A percentile compares a stretch with the other conserved stretches of the same genome.
phyloP scores from a whole-genome alignment of 495 filamentous ascomycete species.

The Pyrenula massariospora region DNA sequence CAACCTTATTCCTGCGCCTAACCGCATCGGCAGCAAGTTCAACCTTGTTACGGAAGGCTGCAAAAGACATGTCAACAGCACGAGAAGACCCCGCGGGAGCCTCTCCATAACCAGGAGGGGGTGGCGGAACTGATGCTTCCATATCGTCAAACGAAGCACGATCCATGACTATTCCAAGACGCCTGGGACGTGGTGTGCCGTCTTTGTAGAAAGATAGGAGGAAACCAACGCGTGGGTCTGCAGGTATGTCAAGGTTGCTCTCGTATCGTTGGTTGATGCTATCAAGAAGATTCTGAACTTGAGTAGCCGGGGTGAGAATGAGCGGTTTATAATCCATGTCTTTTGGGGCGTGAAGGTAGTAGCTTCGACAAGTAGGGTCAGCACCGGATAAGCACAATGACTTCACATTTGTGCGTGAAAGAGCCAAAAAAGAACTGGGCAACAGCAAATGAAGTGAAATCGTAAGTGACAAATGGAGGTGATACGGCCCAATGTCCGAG shows the following conservation, averaged over 20 bases:
- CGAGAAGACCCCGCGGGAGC: conserved; percentile 1
- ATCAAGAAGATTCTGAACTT: conserved; percentile 46
- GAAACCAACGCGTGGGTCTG: conserved; percentile 34
- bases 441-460: too few species aligned
- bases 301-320: conserved; percentile 49
- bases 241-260: conserved; percentile 36
- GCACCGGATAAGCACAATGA: neutral
- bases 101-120: conserved; percentile 1
- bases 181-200: conserved; percentile 48
- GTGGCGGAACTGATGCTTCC: conserved; percentile 18
- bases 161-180: conserved; percentile 42
- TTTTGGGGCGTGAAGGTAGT: conserved; percentile 48
- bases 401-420: neutral
- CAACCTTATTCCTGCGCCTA: conserved; percentile 30
- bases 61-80: conserved; percentile 18
- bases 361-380: conserved; percentile 30
- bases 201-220: conserved; percentile 42
- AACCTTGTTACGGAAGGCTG: conserved; percentile 36
- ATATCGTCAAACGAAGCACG: conserved; percentile 19
- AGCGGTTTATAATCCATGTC: conserved; percentile 32
- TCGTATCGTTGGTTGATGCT: conserved; percentile 44
- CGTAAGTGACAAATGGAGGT: too few species aligned
- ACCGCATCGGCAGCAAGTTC: conserved; percentile 25
- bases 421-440: neutral
- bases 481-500: too few species aligned